A percentile compares a stretch with the other conserved stretches of the same genome.
phyloP scores from a whole-genome alignment of 106 monocot species.

The Dendrobium catenatum region DNA sequence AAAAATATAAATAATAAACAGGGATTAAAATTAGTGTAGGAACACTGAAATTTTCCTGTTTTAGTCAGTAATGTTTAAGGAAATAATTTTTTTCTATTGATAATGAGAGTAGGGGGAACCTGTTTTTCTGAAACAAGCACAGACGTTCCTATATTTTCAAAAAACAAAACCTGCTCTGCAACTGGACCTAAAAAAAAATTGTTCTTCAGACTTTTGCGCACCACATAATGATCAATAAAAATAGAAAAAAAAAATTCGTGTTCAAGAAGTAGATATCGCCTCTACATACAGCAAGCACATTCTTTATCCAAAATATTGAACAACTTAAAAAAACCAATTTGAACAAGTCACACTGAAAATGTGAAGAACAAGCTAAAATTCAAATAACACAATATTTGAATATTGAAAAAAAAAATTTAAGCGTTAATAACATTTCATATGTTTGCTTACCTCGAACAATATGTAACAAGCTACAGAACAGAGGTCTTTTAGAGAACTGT shows the following conservation, averaged over 20 bases:
- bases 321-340: not conserved
- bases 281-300: not conserved
- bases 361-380: not conserved
- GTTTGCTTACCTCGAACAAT: not conserved
- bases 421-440: not conserved
- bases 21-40: not conserved
- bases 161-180: constrained; percentile 86
- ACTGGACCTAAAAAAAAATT: constrained; percentile 52
- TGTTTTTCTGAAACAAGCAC: constrained; percentile 93
- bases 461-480: not conserved
- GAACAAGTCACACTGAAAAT: not conserved
- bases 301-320: not conserved
- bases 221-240: not conserved
- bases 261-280: not conserved
- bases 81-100: not conserved
- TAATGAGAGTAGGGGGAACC: constrained; percentile 24
- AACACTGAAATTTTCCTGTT: not conserved
- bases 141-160: constrained; percentile 93
- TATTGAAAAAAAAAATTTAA: not conserved
- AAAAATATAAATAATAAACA: not conserved
- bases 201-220: not conserved
- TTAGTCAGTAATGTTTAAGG: not conserved
- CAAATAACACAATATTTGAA: not conserved
- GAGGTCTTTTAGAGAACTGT: not conserved
- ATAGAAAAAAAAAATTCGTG: not conserved